Conservation (phyloP, 2,329 filamentous ascomycete genomes). For the Ophiocordyceps camponoti-floridani region DNA sequence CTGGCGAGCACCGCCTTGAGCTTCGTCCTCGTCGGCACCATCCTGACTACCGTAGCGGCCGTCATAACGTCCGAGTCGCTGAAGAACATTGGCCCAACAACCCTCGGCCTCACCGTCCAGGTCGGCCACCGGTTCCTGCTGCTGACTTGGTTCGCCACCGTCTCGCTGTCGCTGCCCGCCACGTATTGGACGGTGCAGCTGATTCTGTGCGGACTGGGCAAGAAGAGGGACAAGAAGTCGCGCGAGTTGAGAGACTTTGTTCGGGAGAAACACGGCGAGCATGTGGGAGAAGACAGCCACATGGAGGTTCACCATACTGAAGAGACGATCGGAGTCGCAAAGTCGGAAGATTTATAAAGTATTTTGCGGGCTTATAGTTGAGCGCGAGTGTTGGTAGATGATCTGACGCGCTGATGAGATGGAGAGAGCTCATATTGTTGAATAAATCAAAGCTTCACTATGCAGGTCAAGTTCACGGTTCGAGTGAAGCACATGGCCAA, state of each 20-base stretch:
- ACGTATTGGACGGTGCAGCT: background rate
- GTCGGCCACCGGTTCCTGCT: background rate
- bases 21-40: background rate
- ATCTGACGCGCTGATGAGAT: no score
- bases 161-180: background rate
- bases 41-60: background rate
- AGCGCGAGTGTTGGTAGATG: background rate
- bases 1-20: background rate
- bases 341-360: background rate
- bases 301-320: background rate
- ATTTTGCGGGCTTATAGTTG: background rate
- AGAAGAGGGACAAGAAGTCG: background rate
- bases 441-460: no score
- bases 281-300: background rate
- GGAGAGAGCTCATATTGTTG: no score
- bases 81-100: background rate
- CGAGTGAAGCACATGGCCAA: no score
- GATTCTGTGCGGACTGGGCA: background rate
- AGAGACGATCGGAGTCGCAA: background rate
- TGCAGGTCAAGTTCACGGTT: no score
- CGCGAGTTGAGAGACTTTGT: background rate
- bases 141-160: background rate
- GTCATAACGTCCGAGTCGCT: background rate
- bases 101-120: background rate
- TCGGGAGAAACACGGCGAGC: background rate